A percentile compares a stretch with the other conserved stretches of the same genome.
These are phyloP conservation scores for Lasiodiplodia hormozganensis DNA, from an alignment of 2,329 filamentous ascomycete species.

Conservation along the genomic window DNA sequence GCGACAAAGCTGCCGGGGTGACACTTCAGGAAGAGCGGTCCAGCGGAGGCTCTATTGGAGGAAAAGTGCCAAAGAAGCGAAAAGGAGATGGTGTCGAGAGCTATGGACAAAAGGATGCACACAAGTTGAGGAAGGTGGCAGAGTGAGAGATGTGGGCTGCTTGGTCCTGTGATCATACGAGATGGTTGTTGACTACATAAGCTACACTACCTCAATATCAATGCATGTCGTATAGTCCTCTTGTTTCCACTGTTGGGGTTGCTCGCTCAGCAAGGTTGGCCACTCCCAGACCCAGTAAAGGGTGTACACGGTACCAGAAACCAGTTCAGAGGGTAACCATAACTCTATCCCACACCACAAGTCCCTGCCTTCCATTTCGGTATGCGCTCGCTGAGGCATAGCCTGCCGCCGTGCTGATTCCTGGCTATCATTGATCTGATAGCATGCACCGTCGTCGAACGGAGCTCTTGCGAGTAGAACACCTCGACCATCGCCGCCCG, in stretches of 20 bases:
- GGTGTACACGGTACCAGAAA: constrained; percentile 71
- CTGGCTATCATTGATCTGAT: constrained; percentile 4
- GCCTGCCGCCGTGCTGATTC: neutral
- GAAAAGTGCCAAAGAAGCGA: neutral
- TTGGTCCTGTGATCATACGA: neutral
- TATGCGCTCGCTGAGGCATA: neutral
- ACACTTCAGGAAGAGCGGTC: neutral
- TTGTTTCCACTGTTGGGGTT: constrained; percentile 55
- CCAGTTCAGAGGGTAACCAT: constrained; percentile 71
- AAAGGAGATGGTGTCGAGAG: neutral
- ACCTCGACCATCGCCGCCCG: neutral
- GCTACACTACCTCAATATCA: constrained; percentile 57
- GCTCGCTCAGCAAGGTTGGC: constrained; percentile 62
- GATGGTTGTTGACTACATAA: neutral
- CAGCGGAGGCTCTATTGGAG: neutral
- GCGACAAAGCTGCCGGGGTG: neutral
- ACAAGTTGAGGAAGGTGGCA: neutral
- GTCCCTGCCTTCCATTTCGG: neutral
- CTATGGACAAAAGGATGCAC: neutral
- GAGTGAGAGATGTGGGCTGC: neutral
- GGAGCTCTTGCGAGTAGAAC: neutral
- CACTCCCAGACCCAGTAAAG: constrained; percentile 98
- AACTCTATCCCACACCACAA: constrained; percentile 85
- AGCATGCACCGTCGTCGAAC: constrained; percentile 1
- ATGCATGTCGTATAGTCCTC: constrained; percentile 68